Conservation (phyloP, 73 alveolate species). For the Uronychia setigera region DNA sequence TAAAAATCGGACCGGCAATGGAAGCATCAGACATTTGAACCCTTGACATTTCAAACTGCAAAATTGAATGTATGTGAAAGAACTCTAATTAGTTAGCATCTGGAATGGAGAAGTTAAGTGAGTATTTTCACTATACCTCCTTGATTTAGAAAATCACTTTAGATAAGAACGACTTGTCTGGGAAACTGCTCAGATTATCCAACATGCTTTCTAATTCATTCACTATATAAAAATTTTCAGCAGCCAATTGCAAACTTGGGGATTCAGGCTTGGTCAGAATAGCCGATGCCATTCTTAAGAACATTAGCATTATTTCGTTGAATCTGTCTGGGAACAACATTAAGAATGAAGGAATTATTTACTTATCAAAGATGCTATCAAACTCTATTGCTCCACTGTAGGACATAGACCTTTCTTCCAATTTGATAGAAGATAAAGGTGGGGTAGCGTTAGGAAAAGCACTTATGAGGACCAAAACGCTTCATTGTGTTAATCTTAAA, state of each 20-base stretch:
- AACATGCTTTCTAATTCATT: not conserved
- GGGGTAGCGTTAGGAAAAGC: not conserved
- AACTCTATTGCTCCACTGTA: not conserved
- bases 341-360: conserved; percentile 20
- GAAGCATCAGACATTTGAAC: conserved; percentile 9
- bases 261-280: conserved; percentile 20
- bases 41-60: conserved; percentile 13
- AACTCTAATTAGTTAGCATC: not conserved
- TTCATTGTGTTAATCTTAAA: not conserved
- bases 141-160: conserved; percentile 6
- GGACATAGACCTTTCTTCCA: not conserved
- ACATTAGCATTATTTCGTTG: conserved; percentile 3
- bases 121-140: conserved; percentile 5
- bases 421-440: not conserved
- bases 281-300: conserved; percentile 21
- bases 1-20: conserved; percentile 7
- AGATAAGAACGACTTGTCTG: conserved; percentile 8
- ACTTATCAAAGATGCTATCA: not conserved
- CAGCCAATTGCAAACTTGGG: conserved; percentile 33
- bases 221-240: not conserved
- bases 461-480: not conserved
- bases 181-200: conserved; percentile 16
- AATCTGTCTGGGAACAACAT: conserved; percentile 13
- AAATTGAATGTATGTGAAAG: conserved; percentile 5
- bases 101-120: conserved; percentile 39